Evolutionary conservation across 306 rosid genomes (phyloP).

Genomic region (Clitoria ternatea): DNA sequence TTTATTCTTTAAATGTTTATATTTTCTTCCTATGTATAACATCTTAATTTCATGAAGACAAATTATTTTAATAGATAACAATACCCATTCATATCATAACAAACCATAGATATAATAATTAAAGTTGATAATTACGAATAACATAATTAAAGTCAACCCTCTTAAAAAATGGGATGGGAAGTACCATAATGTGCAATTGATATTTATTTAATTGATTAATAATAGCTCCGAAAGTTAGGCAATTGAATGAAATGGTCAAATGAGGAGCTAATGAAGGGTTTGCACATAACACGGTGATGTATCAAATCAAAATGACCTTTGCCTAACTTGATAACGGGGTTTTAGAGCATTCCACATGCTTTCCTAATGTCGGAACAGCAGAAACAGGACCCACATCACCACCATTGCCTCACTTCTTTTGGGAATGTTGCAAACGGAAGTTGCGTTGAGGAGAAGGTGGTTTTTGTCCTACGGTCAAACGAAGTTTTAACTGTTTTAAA

Average conservation of each 20-base stretch:
- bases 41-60: too few relatives aligned
- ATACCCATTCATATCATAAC: too few relatives aligned
- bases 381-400: conserved; percentile 49
- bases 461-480: too few relatives aligned
- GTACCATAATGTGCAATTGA: neutral
- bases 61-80: too few relatives aligned
- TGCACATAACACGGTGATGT: neutral
- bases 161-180: neutral
- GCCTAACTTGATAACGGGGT: conserved; percentile 14
- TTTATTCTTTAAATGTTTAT: too few relatives aligned
- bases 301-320: conserved; percentile 17
- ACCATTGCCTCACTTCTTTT: neutral
- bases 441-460: too few relatives aligned
- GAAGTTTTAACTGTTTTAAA: too few relatives aligned
- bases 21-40: too few relatives aligned
- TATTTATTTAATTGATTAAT: too few relatives aligned
- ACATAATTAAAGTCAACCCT: neutral
- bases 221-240: conserved; percentile 38
- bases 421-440: too few relatives aligned
- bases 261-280: neutral
- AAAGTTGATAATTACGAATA: too few relatives aligned
- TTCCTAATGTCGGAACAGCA: conserved; percentile 47
- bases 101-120: too few relatives aligned
- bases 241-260: conserved; percentile 11
- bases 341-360: conserved; percentile 38